Evolutionary conservation across 352 stramenopile species (phyloP).

Genomic region (Pilasporangium apinafurcum): DNA sequence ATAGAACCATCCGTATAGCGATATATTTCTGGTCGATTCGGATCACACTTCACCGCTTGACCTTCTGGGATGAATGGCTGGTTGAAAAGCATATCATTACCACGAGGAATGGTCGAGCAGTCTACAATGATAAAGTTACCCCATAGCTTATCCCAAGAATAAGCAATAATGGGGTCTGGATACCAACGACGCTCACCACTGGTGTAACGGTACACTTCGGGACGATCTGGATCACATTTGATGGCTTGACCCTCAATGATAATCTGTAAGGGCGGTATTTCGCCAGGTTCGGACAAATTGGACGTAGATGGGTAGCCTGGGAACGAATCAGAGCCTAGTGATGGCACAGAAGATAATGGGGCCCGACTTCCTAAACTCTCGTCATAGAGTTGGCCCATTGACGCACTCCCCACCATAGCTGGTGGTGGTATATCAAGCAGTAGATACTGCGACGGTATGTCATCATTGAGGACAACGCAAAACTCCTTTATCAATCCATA

Average conservation of each 20-base stretch:
- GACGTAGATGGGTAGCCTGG: not conserved
- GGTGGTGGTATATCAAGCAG: not conserved
- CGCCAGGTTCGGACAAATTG: slow-evolving; percentile 8
- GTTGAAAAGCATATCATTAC: slow-evolving; percentile 15
- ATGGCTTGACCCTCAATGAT: slow-evolving; percentile 9
- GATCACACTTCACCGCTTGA: slow-evolving; percentile 3
- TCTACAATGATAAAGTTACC: slow-evolving; percentile 3
- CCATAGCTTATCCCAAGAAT: slow-evolving; percentile 11
- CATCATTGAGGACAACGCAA: slow-evolving; percentile 3
- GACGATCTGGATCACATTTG: slow-evolving; percentile 8
- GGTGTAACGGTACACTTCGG: slow-evolving; percentile 8
- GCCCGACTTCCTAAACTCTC: not conserved
- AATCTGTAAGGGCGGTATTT: slow-evolving; percentile 2
- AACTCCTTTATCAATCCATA: slow-evolving; percentile 11
- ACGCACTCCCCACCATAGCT: not conserved
- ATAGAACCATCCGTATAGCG: slow-evolving; percentile 1
- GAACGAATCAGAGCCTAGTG: not conserved
- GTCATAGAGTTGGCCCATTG: not conserved
- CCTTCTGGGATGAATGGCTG: not conserved
- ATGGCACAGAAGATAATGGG: not conserved
- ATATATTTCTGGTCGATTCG: not conserved
- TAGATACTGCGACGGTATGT: slow-evolving; percentile 6
- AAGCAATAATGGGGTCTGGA: slow-evolving; percentile 7
- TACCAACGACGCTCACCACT: slow-evolving; percentile 7
- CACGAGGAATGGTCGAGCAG: slow-evolving; percentile 10